phyloP scores from a whole-genome alignment of 345 rosid genomes.

The Excoecaria agallocha region DNA sequence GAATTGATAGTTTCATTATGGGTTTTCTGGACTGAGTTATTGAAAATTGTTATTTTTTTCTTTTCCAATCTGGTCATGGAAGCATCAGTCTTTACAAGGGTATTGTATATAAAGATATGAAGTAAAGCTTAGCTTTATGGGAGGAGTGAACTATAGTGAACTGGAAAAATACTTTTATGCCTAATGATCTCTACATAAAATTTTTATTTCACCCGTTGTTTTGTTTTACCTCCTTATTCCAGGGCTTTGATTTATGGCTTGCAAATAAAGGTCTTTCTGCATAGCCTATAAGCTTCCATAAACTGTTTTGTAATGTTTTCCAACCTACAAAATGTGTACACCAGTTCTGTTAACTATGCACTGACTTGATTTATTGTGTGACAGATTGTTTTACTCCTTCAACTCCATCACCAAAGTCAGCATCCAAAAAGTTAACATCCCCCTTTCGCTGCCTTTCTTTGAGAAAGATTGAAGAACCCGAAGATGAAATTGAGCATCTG shows the following conservation, averaged over 20 bases:
- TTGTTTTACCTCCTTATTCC: no score
- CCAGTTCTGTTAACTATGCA: background rate
- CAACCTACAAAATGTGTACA: background rate
- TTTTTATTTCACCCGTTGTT: no score
- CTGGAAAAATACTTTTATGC: background rate
- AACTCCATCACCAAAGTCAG: conserved; percentile 79
- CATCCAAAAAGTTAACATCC: conserved; percentile 74
- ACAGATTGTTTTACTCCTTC: conserved; percentile 48
- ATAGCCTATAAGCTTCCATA: background rate
- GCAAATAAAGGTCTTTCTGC: background rate
- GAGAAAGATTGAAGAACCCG: conserved; percentile 64
- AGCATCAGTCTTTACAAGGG: background rate
- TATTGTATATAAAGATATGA: background rate
- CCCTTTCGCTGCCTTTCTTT: conserved; percentile 85
- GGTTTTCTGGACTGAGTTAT: no score
- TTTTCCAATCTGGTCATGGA: no score
- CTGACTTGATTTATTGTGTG: conserved; percentile 4
- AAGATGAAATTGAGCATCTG: conserved; percentile 60
- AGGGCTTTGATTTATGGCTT: background rate
- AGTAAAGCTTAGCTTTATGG: background rate
- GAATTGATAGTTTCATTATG: background rate
- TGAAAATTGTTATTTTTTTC: no score
- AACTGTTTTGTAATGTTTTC: background rate
- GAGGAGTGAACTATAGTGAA: no score
- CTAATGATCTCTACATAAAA: background rate